Evolutionary conservation across 2,329 filamentous ascomycete genomes (phyloP), one percentile per base, ranked within the genome.

Genomic region (Cryphonectria carpinicola): DNA sequence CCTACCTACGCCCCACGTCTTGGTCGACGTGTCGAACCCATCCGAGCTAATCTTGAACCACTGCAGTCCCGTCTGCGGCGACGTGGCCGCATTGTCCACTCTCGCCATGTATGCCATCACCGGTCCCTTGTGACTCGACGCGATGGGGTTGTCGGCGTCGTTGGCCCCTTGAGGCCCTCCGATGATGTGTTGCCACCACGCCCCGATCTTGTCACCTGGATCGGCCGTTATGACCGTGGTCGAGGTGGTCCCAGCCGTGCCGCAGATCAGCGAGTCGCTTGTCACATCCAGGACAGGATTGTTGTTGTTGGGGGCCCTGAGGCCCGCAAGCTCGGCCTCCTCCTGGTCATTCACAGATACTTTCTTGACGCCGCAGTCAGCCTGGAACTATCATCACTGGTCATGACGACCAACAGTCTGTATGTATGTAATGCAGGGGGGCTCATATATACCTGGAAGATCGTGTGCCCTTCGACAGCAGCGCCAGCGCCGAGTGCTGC

Each of bases 1-100:
- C 69, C 32, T 49, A 71, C 69, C 69, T 63, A 85, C 84, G 28
- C 82, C 85, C 85, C 85, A 87, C 69, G 80, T 80, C 74, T 81
- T 82, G 65, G 77, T 80, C 54, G 77, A 75, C 5, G 79, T 76
- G 75, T 84, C 79, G 74, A 84, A 83, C 7, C 82, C 83, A 73
- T 87, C 84, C 72, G 85, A 81, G 77, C 82, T 84, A 75, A 88
- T 82, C 81, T 88, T 88, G 81, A 88, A 87, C 86, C 85, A 88
- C 68, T 81, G 79, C 25, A 82, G 79, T 4, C 83, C 81, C 3
- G 74, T 78, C 73, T 80, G 78, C 70, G 78, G 77, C 11, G 84
- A 80, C 2, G 81, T 80, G 8, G 83, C 82, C 7, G 86, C 85
- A 73, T 86, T 83, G 75, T 83, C 80, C 4, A 88, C 86, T 77